A percentile compares a stretch with the other conserved stretches of the same genome.
Conservation (phyloP, 176 grass and related monocot species). For the Oryza brachyantha region DNA sequence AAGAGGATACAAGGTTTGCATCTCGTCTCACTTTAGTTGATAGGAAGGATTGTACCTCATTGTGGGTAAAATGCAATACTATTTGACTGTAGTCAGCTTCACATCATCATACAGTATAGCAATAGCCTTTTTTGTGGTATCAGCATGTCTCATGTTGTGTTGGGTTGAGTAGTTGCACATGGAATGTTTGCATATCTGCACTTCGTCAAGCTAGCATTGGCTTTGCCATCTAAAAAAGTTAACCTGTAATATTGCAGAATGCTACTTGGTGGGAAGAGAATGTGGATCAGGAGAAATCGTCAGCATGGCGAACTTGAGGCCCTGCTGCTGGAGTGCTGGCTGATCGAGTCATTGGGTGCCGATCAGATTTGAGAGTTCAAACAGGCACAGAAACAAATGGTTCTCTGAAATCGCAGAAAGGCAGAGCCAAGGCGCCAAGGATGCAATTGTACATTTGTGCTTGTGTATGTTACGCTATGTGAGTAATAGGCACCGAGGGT, state of each 20-base stretch:
- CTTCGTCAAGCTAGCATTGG: background rate
- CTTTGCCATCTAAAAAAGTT: background rate
- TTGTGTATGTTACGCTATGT: background rate
- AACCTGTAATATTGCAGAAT: constrained; percentile 60
- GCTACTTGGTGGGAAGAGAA: constrained; percentile 99
- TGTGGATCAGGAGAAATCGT: constrained; percentile 68
- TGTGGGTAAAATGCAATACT: background rate
- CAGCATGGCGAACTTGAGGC: constrained; percentile 77
- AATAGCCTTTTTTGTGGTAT: background rate
- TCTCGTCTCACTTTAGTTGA: background rate
- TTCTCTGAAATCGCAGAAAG: background rate
- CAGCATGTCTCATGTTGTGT: background rate
- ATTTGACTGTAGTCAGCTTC: background rate
- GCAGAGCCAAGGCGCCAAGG: background rate
- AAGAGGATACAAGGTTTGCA: constrained; percentile 87
- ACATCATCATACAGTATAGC: background rate
- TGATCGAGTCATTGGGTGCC: background rate
- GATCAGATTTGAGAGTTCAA: background rate
- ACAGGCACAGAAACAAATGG: background rate
- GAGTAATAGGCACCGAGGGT: background rate
- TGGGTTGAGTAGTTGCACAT: background rate
- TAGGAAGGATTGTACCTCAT: background rate
- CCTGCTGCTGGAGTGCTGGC: background rate
- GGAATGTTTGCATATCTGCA: background rate
- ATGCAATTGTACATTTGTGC: background rate